phyloP scores from a whole-genome alignment of 352 stramenopile species.

The Albugo candida region DNA sequence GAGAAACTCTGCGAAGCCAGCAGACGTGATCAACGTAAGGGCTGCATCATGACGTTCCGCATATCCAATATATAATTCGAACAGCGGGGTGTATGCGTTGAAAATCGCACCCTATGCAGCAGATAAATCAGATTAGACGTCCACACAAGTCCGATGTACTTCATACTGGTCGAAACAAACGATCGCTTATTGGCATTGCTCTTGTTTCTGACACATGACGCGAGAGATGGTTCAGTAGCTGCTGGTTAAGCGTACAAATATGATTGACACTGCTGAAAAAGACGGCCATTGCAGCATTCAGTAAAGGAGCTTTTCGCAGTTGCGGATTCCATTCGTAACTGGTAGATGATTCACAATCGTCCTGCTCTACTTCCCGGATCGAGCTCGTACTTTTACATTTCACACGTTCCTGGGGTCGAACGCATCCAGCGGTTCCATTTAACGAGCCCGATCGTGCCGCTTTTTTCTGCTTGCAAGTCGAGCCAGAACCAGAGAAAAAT shows the following conservation, averaged over 20 bases:
- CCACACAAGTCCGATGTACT: not conserved
- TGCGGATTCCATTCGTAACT: constrained; percentile 7
- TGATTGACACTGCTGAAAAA: constrained; percentile 80
- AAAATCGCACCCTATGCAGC: constrained; percentile 55
- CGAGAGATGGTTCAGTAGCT: constrained; percentile 68
- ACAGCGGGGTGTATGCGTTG: constrained; percentile 62
- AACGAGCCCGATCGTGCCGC: constrained; percentile 4
- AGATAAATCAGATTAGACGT: constrained; percentile 2
- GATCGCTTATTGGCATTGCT: constrained; percentile 3
- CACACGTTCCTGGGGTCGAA: constrained; percentile 26
- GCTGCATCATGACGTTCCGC: constrained; percentile 57
- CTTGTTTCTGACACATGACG: constrained; percentile 52
- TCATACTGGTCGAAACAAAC: not conserved
- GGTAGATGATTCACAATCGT: not conserved
- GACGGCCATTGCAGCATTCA: constrained; percentile 71
- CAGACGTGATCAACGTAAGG: constrained; percentile 46
- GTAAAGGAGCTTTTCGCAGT: constrained; percentile 29
- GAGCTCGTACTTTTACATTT: constrained; percentile 10
- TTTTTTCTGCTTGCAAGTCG: not conserved
- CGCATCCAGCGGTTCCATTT: constrained; percentile 11
- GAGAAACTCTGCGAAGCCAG: constrained; percentile 48
- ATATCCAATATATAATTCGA: constrained; percentile 75
- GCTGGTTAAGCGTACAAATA: constrained; percentile 76
- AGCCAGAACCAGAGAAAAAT: not conserved
- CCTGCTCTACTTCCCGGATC: not conserved